Evolutionary conservation across 1,284 basidiomycete genomes (phyloP), one percentile per base, ranked within the genome.

Genomic region (Rhodotorula sp.): DNA sequence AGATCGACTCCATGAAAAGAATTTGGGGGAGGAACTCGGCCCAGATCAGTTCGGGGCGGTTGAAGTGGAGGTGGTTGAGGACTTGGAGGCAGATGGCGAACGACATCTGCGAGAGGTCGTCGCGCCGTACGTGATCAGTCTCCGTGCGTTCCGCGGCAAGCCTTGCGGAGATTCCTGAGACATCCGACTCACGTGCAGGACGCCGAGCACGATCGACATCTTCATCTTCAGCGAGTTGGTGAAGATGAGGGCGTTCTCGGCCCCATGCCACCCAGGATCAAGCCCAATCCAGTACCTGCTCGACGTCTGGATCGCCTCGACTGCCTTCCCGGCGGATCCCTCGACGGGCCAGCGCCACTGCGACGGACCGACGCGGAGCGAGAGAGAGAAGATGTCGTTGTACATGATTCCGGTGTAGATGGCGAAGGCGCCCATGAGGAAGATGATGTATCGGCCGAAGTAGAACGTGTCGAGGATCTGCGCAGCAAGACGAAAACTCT

Each of bases 211-310:
- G 79, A 99, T 90, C 24, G 93, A 92, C 93, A 99, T 94, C 85
- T 99, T 99, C 96, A 99, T 99, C 88, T 99, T 99, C 85, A 96
- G 94, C 65, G 94, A 98, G 82, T 99, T 99, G 72, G 90, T 91
- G 81, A 99, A 99, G 65, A 98, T 88, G 68, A 99, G 85, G 1
- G 84, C 84, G 79, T 99, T 99, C 76, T 94, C 91, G 15, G 94
- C 86, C 47, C 89, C 93, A 80, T 97, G 94, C 96, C 96, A 99
- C 65, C 83, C 88, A 56, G 95, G 94, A 80, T 99, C 96, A 75
- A 99, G 81, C 76, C 96, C 96, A 76, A 99, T 93, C 3, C 90
- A 87, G 83, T 99, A 99, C 47, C 87, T 84, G 75, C 85, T 83
- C 6, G 89, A 89, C 67, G 85, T 91, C 30, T 84, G 77, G 10